A percentile compares a stretch with the other conserved stretches of the same genome.
Evolutionary conservation across 768 basidiomycete species (phyloP).

Genomic region (Serendipita sp.): DNA sequence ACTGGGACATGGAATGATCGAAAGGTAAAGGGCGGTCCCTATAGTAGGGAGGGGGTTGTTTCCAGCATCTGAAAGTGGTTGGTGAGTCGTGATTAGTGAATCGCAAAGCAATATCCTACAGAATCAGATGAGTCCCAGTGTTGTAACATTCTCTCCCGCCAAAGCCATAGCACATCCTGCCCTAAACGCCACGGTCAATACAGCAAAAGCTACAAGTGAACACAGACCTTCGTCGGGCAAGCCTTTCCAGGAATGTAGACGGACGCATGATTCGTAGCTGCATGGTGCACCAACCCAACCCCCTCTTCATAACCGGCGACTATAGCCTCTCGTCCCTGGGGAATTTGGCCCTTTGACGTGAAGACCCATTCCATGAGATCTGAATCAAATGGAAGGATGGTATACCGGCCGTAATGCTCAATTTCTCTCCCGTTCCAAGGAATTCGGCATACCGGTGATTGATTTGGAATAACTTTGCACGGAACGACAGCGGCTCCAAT

Average conservation of each 20-base stretch:
- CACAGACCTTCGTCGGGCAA: conserved; percentile 55
- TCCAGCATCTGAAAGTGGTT: no score
- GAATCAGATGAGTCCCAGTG: no score
- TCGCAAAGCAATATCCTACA: no score
- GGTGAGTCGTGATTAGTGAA: no score
- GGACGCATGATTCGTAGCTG: conserved; percentile 34
- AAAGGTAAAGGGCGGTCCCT: no score
- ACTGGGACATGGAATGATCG: no score
- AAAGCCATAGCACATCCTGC: no score
- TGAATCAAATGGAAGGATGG: conserved; percentile 54
- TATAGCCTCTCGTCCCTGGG: conserved; percentile 39
- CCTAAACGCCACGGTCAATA: no score
- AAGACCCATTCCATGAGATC: conserved; percentile 60
- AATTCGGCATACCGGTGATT: conserved; percentile 32
- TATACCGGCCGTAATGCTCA: conserved; percentile 49
- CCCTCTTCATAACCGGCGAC: conserved; percentile 64
- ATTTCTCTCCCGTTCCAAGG: conserved; percentile 49
- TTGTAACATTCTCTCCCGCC: no score
- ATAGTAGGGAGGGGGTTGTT: no score
- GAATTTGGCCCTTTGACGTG: conserved; percentile 44
- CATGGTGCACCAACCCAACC: conserved; percentile 56
- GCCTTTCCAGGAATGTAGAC: conserved; percentile 59
- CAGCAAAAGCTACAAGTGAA: no score
- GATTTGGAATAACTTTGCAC: conserved; percentile 63
- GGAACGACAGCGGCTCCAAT: conserved; percentile 55